Evolutionary conservation across 108 stramenopile species (phyloP).

Genomic region (Phaeodactylum tricornutum): DNA sequence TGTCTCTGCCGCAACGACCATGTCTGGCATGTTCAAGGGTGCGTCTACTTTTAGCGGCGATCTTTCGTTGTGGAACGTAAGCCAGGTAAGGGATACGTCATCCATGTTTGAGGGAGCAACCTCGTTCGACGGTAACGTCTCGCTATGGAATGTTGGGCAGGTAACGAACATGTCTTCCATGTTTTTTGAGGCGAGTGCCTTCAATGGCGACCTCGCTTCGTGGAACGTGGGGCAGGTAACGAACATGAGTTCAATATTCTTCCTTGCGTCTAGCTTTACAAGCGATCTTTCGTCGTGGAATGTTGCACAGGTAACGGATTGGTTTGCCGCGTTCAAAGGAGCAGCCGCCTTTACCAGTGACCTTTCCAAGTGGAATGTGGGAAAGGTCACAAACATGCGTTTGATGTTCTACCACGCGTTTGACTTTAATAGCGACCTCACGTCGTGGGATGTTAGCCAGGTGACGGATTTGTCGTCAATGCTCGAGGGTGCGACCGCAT

Average conservation of each 20-base stretch:
- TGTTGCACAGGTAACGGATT: background rate
- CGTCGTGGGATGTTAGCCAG: slow-evolving; percentile 18
- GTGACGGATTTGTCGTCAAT: slow-evolving; percentile 13
- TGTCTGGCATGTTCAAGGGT: slow-evolving; percentile 1
- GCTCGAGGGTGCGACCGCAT: slow-evolving; percentile 23
- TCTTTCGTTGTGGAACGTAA: slow-evolving; percentile 22
- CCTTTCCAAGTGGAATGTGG: slow-evolving; percentile 10
- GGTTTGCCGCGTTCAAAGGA: background rate
- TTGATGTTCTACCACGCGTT: slow-evolving; percentile 20
- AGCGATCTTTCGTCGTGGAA: slow-evolving; percentile 9
- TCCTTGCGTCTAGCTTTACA: background rate
- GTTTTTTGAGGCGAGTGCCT: slow-evolving; percentile 21
- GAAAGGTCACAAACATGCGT: slow-evolving; percentile 19
- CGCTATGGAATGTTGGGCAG: slow-evolving; percentile 14
- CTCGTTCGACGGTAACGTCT: slow-evolving; percentile 16
- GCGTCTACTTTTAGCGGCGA: slow-evolving; percentile 12
- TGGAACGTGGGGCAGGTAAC: background rate
- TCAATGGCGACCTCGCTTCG: slow-evolving; percentile 4
- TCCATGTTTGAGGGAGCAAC: slow-evolving; percentile 20
- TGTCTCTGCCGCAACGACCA: background rate
- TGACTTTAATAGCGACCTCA: slow-evolving; percentile 19
- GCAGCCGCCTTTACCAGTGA: slow-evolving; percentile 1
- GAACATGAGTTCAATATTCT: slow-evolving; percentile 1
- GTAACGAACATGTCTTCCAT: slow-evolving; percentile 15
- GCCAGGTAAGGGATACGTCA: slow-evolving; percentile 16